These are phyloP conservation scores for Tremella fuciformis DNA, from an alignment of 768 basidiomycete species.

Conservation along the genomic window DNA sequence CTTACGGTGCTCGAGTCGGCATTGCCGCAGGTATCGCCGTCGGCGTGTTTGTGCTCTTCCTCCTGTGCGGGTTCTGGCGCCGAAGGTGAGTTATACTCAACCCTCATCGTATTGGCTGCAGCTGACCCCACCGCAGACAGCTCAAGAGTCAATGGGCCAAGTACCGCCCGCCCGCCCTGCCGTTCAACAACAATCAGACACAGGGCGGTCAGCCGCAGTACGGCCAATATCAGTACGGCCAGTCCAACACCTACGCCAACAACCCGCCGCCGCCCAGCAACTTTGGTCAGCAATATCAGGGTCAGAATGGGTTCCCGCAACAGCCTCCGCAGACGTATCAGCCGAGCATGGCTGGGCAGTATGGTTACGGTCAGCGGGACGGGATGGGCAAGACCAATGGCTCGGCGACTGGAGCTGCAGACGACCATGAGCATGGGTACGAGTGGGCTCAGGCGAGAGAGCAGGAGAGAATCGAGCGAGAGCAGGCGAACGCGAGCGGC, in stretches of 20 bases:
- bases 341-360: constrained; percentile 40
- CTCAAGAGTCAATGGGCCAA: constrained; percentile 33
- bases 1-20: constrained; percentile 43
- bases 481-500: constrained; percentile 19
- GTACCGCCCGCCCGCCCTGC: constrained; percentile 37
- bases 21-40: constrained; percentile 48
- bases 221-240: constrained; percentile 9
- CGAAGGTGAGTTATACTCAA: constrained; percentile 39
- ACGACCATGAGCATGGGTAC: constrained; percentile 46
- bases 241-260: constrained; percentile 33
- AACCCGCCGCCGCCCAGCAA: constrained; percentile 41
- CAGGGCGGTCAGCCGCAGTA: constrained; percentile 7
- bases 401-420: not conserved
- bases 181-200: constrained; percentile 23
- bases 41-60: constrained; percentile 31
- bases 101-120: not conserved
- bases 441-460: constrained; percentile 48
- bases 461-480: constrained; percentile 37
- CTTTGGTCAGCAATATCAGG: constrained; percentile 27
- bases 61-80: constrained; percentile 29
- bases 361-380: constrained; percentile 15
- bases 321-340: constrained; percentile 42
- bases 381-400: constrained; percentile 3
- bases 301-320: constrained; percentile 22
- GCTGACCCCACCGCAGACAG: constrained; percentile 26